Percentiles rank a stretch among this genome's conserved stretches.
phyloP scores from a whole-genome alignment of 1,139 yeast genomes.

The Scheffersomyces titani region DNA sequence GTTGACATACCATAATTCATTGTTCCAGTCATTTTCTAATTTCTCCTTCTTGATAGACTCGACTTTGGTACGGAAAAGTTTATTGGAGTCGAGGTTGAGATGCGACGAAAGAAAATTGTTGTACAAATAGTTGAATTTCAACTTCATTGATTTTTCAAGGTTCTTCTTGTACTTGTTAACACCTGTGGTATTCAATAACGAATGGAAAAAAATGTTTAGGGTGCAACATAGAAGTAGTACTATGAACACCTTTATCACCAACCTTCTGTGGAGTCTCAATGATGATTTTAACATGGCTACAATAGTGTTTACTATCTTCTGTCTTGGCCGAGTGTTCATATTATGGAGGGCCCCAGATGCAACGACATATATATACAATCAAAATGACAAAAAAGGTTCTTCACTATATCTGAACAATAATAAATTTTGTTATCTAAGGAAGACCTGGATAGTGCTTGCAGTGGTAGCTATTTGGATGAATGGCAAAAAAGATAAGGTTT shows the following conservation, averaged over 20 bases:
- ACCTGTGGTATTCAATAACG: conserved; percentile 10
- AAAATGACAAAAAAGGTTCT: neutral
- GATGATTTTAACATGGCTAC: neutral
- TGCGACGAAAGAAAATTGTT: conserved; percentile 19
- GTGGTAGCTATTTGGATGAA: neutral
- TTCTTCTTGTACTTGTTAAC: conserved; percentile 13
- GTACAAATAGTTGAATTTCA: conserved; percentile 19
- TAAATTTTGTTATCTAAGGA: neutral
- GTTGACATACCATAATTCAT: conserved; percentile 31
- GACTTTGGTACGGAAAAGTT: conserved; percentile 15
- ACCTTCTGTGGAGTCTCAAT: conserved; percentile 8
- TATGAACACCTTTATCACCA: conserved; percentile 11
- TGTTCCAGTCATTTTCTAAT: conserved; percentile 17
- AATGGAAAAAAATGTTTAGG: conserved; percentile 9
- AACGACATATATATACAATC: neutral
- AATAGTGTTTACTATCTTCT: neutral
- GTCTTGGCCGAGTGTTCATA: neutral
- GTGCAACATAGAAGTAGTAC: conserved; percentile 13
- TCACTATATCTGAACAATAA: neutral
- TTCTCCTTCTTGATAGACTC: conserved; percentile 14
- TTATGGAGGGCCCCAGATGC: neutral
- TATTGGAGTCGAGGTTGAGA: conserved; percentile 21
- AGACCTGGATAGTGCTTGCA: neutral
- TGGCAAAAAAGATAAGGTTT: neutral
- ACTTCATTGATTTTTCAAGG: conserved; percentile 12